phyloP scores from a whole-genome alignment of 2,329 filamentous ascomycete species.

The Penicillium sclerotigenum region DNA sequence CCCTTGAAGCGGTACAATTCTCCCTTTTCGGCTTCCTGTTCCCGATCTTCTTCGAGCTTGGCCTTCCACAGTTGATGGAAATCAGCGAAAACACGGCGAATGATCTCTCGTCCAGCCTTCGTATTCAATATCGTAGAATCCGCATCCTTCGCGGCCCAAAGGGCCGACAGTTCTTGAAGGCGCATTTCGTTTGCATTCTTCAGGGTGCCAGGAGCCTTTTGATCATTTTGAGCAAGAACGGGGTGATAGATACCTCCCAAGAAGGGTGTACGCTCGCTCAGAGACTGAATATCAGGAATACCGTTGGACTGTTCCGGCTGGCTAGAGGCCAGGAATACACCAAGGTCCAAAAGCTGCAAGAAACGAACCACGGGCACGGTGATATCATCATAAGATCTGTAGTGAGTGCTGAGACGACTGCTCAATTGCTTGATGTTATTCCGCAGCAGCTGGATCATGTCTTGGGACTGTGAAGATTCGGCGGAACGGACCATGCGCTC shows the following conservation, averaged over 20 bases:
- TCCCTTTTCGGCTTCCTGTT: conserved; percentile 67
- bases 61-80: conserved; percentile 80
- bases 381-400: conserved; percentile 81
- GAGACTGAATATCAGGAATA: conserved; percentile 23
- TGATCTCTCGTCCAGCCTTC: conserved; percentile 47
- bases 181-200: conserved; percentile 34
- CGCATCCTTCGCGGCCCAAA: conserved; percentile 34
- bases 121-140: conserved; percentile 39
- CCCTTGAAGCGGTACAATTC: conserved; percentile 84
- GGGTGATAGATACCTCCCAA: conserved; percentile 32
- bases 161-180: conserved; percentile 39
- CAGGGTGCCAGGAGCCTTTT: conserved; percentile 9
- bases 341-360: conserved; percentile 73
- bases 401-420: conserved; percentile 64
- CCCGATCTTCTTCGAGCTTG: conserved; percentile 71
- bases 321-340: conserved; percentile 59
- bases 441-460: conserved; percentile 45
- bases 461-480: conserved; percentile 16
- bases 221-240: conserved; percentile 9
- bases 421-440: conserved; percentile 67
- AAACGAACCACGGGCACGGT: conserved; percentile 74
- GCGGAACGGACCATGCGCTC: conserved; percentile 30
- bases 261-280: conserved; percentile 41
- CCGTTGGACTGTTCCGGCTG: conserved; percentile 16
- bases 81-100: conserved; percentile 66